Percentiles rank a stretch among this genome's conserved stretches.
These are phyloP conservation scores for Neopestalotiopsis clavispora DNA, from an alignment of 2,329 filamentous ascomycete species.

Conservation along the genomic window DNA sequence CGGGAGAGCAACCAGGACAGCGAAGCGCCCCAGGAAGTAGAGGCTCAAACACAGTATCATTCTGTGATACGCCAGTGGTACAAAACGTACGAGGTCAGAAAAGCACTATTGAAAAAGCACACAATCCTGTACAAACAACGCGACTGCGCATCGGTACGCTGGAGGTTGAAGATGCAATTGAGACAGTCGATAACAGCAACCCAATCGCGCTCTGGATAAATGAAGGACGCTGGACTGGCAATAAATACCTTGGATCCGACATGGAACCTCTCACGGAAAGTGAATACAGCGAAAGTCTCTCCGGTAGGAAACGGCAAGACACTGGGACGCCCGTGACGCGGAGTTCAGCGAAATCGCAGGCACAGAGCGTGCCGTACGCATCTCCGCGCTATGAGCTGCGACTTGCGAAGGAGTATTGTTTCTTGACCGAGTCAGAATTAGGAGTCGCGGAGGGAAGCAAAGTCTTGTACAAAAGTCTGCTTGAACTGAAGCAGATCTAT, in stretches of 20 bases:
- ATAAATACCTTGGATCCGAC: constrained; percentile 38
- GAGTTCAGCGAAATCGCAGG: not conserved
- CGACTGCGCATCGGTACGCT: not conserved
- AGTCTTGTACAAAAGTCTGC: not conserved
- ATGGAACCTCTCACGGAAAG: constrained; percentile 26
- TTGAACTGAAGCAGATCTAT: not conserved
- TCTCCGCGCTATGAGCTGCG: not conserved
- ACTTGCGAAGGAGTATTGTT: not conserved
- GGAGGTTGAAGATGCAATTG: not conserved
- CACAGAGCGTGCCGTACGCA: not conserved
- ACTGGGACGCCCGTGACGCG: not conserved
- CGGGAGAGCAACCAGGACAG: not conserved
- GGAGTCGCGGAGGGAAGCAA: not conserved
- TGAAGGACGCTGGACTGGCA: constrained; percentile 24
- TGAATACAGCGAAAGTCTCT: not conserved
- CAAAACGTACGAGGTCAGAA: not conserved
- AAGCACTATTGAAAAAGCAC: not conserved
- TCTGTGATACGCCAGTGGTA: not conserved
- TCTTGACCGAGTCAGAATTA: not conserved
- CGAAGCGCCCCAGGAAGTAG: not conserved
- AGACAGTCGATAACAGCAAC: not conserved
- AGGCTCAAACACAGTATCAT: not conserved
- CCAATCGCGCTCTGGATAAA: constrained; percentile 25
- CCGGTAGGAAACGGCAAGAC: not conserved
- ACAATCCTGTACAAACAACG: not conserved